Conservation (phyloP, 2,329 filamentous ascomycete genomes). For the Coniochaeta ligniaria region DNA sequence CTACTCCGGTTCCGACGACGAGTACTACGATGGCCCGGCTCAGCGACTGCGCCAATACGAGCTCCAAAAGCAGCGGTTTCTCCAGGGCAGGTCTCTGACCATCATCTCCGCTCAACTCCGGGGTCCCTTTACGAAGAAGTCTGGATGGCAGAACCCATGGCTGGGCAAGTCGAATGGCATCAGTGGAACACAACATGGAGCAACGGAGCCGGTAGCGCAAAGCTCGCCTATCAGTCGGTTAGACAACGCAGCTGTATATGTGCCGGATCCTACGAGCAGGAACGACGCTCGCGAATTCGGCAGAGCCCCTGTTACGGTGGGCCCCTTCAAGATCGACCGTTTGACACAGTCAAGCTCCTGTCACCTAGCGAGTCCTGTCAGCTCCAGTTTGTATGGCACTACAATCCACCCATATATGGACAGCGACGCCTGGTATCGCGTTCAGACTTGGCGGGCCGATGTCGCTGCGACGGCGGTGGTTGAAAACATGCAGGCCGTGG, state of each 20-base stretch:
- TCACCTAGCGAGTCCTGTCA: not conserved
- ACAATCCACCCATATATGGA: not conserved
- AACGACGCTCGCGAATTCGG: not conserved
- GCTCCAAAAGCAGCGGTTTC: slow-evolving; percentile 47
- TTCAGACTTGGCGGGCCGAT: not conserved
- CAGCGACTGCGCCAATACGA: slow-evolving; percentile 49
- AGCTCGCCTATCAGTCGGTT: not conserved
- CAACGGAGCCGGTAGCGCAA: not conserved
- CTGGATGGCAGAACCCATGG: slow-evolving; percentile 49
- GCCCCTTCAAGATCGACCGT: not conserved
- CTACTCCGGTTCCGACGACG: slow-evolving; percentile 50
- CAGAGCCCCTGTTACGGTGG: not conserved
- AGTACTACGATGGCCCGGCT: slow-evolving; percentile 39
- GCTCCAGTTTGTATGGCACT: not conserved
- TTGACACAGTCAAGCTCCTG: not conserved
- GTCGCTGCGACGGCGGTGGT: not conserved
- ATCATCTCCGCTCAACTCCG: slow-evolving; percentile 53
- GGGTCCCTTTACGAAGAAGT: slow-evolving; percentile 51
- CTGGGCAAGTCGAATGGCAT: slow-evolving; percentile 16
- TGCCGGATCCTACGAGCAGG: not conserved
- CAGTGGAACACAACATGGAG: slow-evolving; percentile 4
- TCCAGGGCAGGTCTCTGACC: slow-evolving; percentile 46
- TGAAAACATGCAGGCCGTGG: not conserved
- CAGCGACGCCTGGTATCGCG: not conserved
- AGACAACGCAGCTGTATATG: not conserved